Percentiles rank a stretch among this genome's conserved stretches.
phyloP scores from a whole-genome alignment of 1,139 yeast genomes.

The Geotrichum phurueaensis region DNA sequence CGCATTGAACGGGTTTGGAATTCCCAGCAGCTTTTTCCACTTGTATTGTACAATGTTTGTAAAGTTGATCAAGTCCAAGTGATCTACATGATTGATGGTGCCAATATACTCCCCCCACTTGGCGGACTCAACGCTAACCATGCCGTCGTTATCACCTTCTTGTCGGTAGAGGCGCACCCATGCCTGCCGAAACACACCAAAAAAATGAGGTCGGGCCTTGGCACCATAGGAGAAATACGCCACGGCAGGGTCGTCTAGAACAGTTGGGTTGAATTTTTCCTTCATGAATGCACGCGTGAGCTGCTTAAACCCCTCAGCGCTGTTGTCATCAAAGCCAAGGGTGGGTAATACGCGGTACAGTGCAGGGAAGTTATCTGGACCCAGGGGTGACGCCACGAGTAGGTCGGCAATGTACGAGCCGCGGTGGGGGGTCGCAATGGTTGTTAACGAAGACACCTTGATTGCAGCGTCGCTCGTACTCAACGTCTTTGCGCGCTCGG shows the following conservation, averaged over 20 bases:
- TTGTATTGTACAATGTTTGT: conserved; percentile 48
- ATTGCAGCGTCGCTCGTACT: conserved; percentile 6
- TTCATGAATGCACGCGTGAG: conserved; percentile 53
- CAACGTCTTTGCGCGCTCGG: conserved; percentile 26
- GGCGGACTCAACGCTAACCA: conserved; percentile 72
- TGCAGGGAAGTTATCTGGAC: conserved; percentile 14
- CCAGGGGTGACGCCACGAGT: conserved; percentile 36
- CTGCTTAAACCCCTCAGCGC: conserved; percentile 28
- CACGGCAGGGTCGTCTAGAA: conserved; percentile 55
- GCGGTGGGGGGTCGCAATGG: conserved; percentile 81
- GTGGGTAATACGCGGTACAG: conserved; percentile 9
- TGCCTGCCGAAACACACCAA: conserved; percentile 54
- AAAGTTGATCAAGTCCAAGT: conserved; percentile 81
- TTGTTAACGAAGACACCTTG: conserved; percentile 54
- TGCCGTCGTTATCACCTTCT: conserved; percentile 70
- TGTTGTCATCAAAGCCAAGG: conserved; percentile 18
- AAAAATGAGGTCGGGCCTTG: conserved; percentile 55
- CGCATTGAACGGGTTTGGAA: conserved; percentile 55
- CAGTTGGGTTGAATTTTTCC: conserved; percentile 46
- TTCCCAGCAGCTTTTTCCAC: conserved; percentile 23
- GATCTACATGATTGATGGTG: conserved; percentile 72
- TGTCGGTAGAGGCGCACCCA: conserved; percentile 51
- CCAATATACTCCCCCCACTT: conserved; percentile 84
- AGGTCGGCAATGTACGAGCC: conserved; percentile 84
- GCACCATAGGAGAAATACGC: conserved; percentile 83